Conservation (phyloP, 1,139 yeast genomes). For the Blastobotrys raffinosifermentans region DNA sequence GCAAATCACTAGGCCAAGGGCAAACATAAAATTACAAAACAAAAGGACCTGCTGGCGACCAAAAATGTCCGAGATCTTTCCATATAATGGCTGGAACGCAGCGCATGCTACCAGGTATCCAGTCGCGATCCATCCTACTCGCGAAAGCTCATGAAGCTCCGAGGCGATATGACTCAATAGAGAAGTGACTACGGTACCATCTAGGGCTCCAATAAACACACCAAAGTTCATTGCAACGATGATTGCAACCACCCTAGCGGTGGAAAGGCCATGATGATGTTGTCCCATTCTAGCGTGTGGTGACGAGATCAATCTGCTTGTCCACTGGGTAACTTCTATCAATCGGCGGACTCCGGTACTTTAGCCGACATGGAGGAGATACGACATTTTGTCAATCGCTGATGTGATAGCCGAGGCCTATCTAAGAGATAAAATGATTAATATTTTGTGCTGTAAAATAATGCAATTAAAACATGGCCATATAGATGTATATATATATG, state of each 20-base stretch:
- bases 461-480: too few relatives aligned
- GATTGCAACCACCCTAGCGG: constrained; percentile 16
- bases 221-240: constrained; percentile 42
- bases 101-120: constrained; percentile 56
- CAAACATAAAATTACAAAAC: constrained; percentile 45
- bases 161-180: constrained; percentile 58
- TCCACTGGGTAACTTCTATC: background rate
- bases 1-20: constrained; percentile 51
- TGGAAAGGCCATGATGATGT: background rate
- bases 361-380: too few relatives aligned
- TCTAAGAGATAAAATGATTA: too few relatives aligned
- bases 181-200: constrained; percentile 61
- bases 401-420: too few relatives aligned
- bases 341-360: too few relatives aligned
- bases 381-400: too few relatives aligned
- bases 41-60: constrained; percentile 60
- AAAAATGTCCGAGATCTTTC: constrained; percentile 79
- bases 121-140: constrained; percentile 56
- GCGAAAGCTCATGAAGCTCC: constrained; percentile 49
- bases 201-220: constrained; percentile 53
- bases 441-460: too few relatives aligned
- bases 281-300: background rate
- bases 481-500: too few relatives aligned
- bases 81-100: constrained; percentile 72
- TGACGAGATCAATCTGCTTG: background rate